Evolutionary conservation across 164 flowering plant species (phyloP).

Genomic region (Aristolochia fimbriata): DNA sequence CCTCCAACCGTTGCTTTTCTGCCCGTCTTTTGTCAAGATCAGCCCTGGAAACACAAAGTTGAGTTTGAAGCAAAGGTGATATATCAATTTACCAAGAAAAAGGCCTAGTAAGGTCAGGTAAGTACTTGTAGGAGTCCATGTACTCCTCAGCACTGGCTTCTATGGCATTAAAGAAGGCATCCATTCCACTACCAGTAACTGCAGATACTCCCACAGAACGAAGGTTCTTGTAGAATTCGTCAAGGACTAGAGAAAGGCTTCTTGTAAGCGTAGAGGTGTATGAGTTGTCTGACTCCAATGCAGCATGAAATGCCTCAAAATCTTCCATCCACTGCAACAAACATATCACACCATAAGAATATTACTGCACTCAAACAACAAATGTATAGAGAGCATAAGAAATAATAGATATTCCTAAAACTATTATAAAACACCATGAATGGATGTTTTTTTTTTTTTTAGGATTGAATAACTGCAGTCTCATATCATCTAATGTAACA

Average conservation of each 20-base stretch:
- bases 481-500: background rate
- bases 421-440: too few relatives aligned
- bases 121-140: conserved; percentile 85
- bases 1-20: conserved; percentile 78
- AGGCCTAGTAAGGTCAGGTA: background rate
- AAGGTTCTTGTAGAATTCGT: conserved; percentile 82
- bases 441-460: too few relatives aligned
- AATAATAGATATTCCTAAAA: too few relatives aligned
- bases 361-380: too few relatives aligned
- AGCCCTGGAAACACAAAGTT: conserved; percentile 32
- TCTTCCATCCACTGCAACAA: conserved; percentile 91
- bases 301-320: conserved; percentile 84
- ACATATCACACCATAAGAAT: background rate
- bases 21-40: conserved; percentile 86
- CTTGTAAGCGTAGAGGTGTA: conserved; percentile 65
- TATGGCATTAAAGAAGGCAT: conserved; percentile 69
- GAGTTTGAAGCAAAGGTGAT: too few relatives aligned
- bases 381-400: too few relatives aligned
- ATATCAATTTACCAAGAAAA: background rate
- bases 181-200: conserved; percentile 83
- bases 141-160: conserved; percentile 84
- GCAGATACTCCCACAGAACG: conserved; percentile 95
- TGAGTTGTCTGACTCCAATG: conserved; percentile 59
- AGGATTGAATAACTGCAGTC: background rate
- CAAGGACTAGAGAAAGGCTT: conserved; percentile 77